Percentiles rank a stretch among this genome's conserved stretches.
phyloP scores from a whole-genome alignment of 331 rosid genomes.

The Rhamnella rubrinervis region DNA sequence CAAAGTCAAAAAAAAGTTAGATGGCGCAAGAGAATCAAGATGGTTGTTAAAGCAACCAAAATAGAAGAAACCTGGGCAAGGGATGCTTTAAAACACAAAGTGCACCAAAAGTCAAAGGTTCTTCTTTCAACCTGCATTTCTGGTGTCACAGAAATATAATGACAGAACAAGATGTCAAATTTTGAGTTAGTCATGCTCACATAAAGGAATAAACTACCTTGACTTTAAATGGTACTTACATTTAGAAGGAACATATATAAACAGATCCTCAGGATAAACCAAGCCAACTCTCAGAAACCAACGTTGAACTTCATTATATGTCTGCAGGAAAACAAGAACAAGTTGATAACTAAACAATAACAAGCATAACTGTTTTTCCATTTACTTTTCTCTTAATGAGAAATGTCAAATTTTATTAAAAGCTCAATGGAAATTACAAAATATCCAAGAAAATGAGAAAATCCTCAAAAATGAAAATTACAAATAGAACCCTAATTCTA shows the following conservation, averaged over 20 bases:
- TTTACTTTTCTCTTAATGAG: no score
- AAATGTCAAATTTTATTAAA: no score
- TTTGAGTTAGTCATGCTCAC: not conserved
- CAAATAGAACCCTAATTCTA: no score
- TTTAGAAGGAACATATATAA: conserved; percentile 68
- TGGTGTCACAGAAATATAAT: conserved; percentile 30
- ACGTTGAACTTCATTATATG: conserved; percentile 87
- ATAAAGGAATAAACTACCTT: not conserved
- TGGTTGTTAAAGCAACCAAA: conserved; percentile 14
- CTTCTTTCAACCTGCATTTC: conserved; percentile 97
- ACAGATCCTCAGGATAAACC: conserved; percentile 85
- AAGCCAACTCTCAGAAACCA: conserved; percentile 89
- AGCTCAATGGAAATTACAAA: no score
- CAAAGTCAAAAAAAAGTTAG: conserved; percentile 33
- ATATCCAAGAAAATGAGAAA: not conserved
- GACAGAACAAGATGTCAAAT: not conserved
- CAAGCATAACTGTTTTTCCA: no score
- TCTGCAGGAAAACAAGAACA: conserved; percentile 46
- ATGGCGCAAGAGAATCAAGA: conserved; percentile 24
- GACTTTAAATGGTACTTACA: conserved; percentile 47
- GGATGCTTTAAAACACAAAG: conserved; percentile 91
- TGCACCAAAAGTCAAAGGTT: conserved; percentile 73
- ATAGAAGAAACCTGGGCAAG: conserved; percentile 71
- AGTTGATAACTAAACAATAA: conserved; percentile 9
- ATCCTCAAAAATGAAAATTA: no score